Evolutionary conservation across 2,329 filamentous ascomycete species (phyloP), one percentile per base, ranked within the genome.

Genomic region (Botrytis hyacinthi): DNA sequence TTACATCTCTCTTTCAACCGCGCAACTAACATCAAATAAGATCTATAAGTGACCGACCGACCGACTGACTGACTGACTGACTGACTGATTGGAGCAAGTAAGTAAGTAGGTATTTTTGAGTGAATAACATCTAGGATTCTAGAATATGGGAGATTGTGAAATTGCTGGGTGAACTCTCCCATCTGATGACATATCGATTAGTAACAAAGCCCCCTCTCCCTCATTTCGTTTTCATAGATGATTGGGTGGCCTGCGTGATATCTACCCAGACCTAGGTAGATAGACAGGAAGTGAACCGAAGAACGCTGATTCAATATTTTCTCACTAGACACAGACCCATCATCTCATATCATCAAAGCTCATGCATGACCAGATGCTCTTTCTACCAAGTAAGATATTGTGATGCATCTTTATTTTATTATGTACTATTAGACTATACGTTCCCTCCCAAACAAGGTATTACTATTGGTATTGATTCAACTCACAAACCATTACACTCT

Each of bases 401-500:
- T 18, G 51, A 67, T 67, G 22, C 18, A 67, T 37, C 44, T 26
- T 35, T 54, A 3, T 29, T 29, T 54, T 54, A 29, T 54, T 68
- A 32, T 42, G 29, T 54, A 37, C 32, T 54, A 68, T 68, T 68
- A 68, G 20, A 68, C 65, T 68, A 68, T 29, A 8, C 37, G 10
- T 20, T 16, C 18, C 37, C 26, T 51, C 48, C 20, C 18, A 6
- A 57, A 57, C 10, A 68, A 54, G 48, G 35, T 68, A 68, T 57
- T 68, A 68, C 18, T 42, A 68, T 57, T 48, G 48, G 9, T 42
- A 68, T 42, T 57, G 29, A 54, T 22, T 68, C 48, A 42, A 42
- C 37, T 10, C 6, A n/a, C 12, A 48, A 29, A 57, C 14, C 12
- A 42, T 42, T 29, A 1, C 66, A 42, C 26, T 32, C n/a, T 32